Evolutionary conservation across 2,329 filamentous ascomycete genomes (phyloP), one percentile per base, ranked within the genome.

Genomic region (Aspergillus felis): DNA sequence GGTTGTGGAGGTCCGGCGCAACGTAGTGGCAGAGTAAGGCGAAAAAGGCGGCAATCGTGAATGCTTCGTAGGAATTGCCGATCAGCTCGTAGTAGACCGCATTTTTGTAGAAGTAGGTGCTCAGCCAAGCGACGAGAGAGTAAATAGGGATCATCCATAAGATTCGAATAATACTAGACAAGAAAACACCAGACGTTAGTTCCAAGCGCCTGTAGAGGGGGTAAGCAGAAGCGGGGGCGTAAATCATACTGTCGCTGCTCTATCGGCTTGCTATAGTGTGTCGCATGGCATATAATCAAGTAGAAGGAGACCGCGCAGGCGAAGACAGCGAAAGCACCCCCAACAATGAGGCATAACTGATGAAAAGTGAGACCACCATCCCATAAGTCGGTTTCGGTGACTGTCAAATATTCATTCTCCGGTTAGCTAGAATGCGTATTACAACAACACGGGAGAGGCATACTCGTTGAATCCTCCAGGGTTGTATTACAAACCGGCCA

Each of bases 141-240:
- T 95, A 95, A 60, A 95, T 81, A 42, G 91, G 91, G 51, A 95
- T 84, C 90, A 95, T 93, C 72, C 92, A 87, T 27, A 96, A 82
- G 64, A 96, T 93, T 51, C 91, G 89, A 66, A 95, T 92, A 67
- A 94, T 92, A 70, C 87, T 90, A 64, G 50, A 50, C 29, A 25
- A 27, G 9, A 47, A 24, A 25, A 50, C 27, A 24, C 8, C 44
- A 28, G 20, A 17, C 28, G 22, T 61, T 41, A 65, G 61, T 46
- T 28, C 14, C 35, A n/a, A 44, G 38, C n/a, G 22, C 9, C 0
- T 41, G 28, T 20, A 29, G 14, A 41, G 41, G 20, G 20, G 35
- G 3, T 22, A 46, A 47, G 20, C 53, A 49, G 48, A 41, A 50
- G 27, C 47, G 38, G 22, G n/a, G 48, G 20, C 25, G 51, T 12